Percentiles rank a stretch among this genome's conserved stretches.
phyloP scores from a whole-genome alignment of 164 flowering plant species.

The Vitis riparia region DNA sequence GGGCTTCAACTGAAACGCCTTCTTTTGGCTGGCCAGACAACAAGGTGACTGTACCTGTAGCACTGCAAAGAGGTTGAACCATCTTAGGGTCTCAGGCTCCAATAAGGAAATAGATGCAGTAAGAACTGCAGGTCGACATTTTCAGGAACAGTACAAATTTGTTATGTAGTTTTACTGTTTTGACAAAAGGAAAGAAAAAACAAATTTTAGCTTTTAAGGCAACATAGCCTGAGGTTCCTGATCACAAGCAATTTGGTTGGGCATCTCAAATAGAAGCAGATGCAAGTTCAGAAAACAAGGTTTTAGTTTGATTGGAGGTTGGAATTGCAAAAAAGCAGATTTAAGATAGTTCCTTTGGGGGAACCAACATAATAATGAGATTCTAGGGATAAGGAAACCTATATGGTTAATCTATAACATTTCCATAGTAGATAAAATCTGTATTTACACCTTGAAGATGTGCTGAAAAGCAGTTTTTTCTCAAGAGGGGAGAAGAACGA shows the following conservation, averaged over 20 bases:
- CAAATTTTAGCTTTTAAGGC: neutral
- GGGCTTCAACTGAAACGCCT: conserved; percentile 87
- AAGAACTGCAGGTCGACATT: neutral
- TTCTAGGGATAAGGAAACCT: too few relatives aligned
- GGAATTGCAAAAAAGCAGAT: too few relatives aligned
- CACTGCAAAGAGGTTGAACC: conserved; percentile 50
- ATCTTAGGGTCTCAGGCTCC: conserved; percentile 2
- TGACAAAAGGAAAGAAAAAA: neutral
- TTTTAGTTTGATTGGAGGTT: too few relatives aligned
- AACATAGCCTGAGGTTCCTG: neutral
- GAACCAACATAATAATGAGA: too few relatives aligned
- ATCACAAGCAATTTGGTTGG: too few relatives aligned
- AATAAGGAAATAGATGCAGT: neutral
- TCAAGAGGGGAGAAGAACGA: neutral
- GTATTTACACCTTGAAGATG: too few relatives aligned
- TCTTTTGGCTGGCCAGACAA: conserved; percentile 91
- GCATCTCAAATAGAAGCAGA: too few relatives aligned
- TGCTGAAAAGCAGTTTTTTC: neutral
- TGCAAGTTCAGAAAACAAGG: too few relatives aligned
- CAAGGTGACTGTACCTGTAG: conserved; percentile 73
- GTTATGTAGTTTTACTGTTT: neutral
- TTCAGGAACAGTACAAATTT: neutral
- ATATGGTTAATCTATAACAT: too few relatives aligned
- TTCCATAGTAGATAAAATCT: too few relatives aligned
- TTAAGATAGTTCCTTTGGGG: too few relatives aligned